Conservation (phyloP, 2,329 filamentous ascomycete genomes). For the Colletotrichum euphorbiae region DNA sequence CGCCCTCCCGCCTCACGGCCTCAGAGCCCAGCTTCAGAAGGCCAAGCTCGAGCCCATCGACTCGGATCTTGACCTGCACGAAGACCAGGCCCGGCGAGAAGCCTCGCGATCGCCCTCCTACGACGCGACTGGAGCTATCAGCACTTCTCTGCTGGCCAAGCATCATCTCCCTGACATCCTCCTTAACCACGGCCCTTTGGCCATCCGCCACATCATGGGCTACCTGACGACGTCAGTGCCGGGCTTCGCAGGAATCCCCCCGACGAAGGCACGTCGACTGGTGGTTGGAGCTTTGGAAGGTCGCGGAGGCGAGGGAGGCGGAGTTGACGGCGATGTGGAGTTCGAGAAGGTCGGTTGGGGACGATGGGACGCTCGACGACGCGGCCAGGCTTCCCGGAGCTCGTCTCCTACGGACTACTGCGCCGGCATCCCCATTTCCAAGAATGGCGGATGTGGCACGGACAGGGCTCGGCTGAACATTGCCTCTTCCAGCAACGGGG, state of each 20-base stretch:
- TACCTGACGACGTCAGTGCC: conserved; percentile 94
- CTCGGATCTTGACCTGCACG: conserved; percentile 86
- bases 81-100: conserved; percentile 47
- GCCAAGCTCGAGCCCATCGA: conserved; percentile 75
- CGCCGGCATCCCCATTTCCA: conserved; percentile 68
- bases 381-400: conserved; percentile 68
- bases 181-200: conserved; percentile 87
- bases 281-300: conserved; percentile 94
- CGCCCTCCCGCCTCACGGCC: conserved; percentile 82
- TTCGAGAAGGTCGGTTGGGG: conserved; percentile 99
- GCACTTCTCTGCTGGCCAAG: conserved; percentile 85
- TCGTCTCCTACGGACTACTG: conserved; percentile 57
- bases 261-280: conserved; percentile 88
- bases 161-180: conserved; percentile 92
- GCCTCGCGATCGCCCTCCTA: conserved; percentile 60
- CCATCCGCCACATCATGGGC: conserved; percentile 95
- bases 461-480: conserved; percentile 63
- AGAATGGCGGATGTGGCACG: conserved; percentile 55
- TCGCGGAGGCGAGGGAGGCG: conserved; percentile 71
- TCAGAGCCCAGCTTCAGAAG: conserved; percentile 74
- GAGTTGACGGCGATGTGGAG: conserved; percentile 76
- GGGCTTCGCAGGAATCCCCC: conserved; percentile 89
- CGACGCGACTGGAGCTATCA: conserved; percentile 86
- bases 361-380: conserved; percentile 87
- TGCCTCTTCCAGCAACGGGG: conserved; percentile 71